Conservation (phyloP, 176 grass and related monocot genomes). For the Puccinellia tenuiflora region DNA sequence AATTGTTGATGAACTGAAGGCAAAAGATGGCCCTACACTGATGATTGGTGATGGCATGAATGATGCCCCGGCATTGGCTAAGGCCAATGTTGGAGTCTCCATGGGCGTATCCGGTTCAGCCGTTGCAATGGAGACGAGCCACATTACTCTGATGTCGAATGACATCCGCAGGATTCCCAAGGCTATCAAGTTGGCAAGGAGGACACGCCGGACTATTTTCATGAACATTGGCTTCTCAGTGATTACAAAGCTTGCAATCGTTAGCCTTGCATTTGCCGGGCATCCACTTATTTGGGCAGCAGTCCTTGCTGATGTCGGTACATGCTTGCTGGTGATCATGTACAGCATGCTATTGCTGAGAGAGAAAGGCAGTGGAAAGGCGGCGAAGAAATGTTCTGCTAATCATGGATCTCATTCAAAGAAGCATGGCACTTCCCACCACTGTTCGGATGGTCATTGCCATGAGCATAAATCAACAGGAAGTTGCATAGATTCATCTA, state of each 20-base stretch:
- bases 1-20: conserved; percentile 68
- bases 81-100: conserved; percentile 82
- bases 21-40: conserved; percentile 51
- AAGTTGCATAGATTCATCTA: conserved; percentile 28
- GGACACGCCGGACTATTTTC: conserved; percentile 59
- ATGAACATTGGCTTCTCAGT: conserved; percentile 81
- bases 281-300: conserved; percentile 92
- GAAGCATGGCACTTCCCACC: conserved; percentile 14
- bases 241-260: conserved; percentile 64
- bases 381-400: conserved; percentile 55
- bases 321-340: conserved; percentile 91
- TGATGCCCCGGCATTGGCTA: conserved; percentile 85
- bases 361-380: conserved; percentile 36
- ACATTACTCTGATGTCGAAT: conserved; percentile 93
- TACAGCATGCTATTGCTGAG: conserved; percentile 86
- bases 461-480: conserved; percentile 18
- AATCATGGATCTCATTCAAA: conserved; percentile 32
- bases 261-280: conserved; percentile 58
- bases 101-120: conserved; percentile 98
- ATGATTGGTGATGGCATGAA: conserved; percentile 99
- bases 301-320: conserved; percentile 94
- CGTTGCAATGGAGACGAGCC: conserved; percentile 88
- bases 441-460: conserved; percentile 24
- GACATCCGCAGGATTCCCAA: conserved; percentile 83
- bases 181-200: conserved; percentile 59